Conservation (phyloP, 257 asterid species). For the Linaria vulgaris region DNA sequence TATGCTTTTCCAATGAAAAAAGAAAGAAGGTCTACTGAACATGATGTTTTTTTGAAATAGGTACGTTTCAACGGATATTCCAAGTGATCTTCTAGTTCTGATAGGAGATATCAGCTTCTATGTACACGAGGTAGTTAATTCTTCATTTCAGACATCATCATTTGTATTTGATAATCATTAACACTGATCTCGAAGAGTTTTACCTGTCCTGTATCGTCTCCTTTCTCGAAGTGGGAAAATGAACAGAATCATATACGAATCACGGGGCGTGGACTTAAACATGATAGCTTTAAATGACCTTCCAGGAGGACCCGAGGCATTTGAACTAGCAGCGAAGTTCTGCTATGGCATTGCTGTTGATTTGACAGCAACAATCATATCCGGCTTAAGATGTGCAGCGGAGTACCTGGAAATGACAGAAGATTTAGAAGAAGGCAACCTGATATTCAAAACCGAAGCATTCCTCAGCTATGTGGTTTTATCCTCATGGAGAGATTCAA, state of each 20-base stretch:
- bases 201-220: conserved; percentile 59
- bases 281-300: conserved; percentile 61
- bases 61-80: conserved; percentile 87
- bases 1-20: background rate
- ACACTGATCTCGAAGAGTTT: conserved; percentile 18
- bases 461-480: conserved; percentile 91
- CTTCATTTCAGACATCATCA: background rate
- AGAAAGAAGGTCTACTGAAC: background rate
- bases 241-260: conserved; percentile 74
- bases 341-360: conserved; percentile 92
- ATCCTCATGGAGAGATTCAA: conserved; percentile 97
- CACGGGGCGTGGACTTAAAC: conserved; percentile 51
- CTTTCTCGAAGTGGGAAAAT: conserved; percentile 88
- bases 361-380: conserved; percentile 72
- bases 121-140: conserved; percentile 71
- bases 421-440: conserved; percentile 94
- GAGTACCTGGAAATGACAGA: conserved; percentile 97
- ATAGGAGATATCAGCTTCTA: conserved; percentile 79
- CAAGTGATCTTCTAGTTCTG: conserved; percentile 83
- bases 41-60: conserved; percentile 35
- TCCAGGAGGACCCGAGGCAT: conserved; percentile 88
- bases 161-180: background rate
- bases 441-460: conserved; percentile 93
- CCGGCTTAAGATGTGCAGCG: conserved; percentile 90
- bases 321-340: conserved; percentile 91